Evolutionary conservation across 2,329 filamentous ascomycete species (phyloP).

Genomic region (Colletotrichum sp.): DNA sequence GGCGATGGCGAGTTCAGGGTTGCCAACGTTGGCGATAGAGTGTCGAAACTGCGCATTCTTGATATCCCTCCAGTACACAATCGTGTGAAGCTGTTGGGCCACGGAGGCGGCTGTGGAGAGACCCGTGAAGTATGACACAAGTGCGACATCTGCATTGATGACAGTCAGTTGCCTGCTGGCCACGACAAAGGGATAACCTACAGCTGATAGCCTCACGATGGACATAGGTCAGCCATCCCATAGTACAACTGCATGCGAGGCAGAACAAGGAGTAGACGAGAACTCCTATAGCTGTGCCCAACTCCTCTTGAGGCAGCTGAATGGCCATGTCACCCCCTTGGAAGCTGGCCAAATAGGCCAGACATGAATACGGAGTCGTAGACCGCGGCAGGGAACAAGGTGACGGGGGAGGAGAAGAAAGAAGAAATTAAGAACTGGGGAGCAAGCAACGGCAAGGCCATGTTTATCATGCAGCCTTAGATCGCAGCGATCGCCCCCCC

Average conservation of each 20-base stretch:
- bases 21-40: conserved; percentile 35
- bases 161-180: background rate
- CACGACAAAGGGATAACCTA: conserved; percentile 29
- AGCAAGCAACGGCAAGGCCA: conserved; percentile 9
- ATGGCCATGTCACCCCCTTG: conserved; percentile 35
- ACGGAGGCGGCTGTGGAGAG: conserved; percentile 43
- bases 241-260: conserved; percentile 32
- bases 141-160: conserved; percentile 40
- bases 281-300: conserved; percentile 35
- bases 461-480: conserved; percentile 22
- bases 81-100: conserved; percentile 47
- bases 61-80: conserved; percentile 42
- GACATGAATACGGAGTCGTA: conserved; percentile 14
- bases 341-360: background rate
- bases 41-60: conserved; percentile 43
- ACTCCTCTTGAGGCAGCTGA: conserved; percentile 37
- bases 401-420: background rate
- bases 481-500: background rate
- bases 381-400: conserved; percentile 7
- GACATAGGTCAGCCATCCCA: conserved; percentile 42
- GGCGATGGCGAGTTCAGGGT: conserved; percentile 46
- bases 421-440: conserved; percentile 12
- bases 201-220: conserved; percentile 47
- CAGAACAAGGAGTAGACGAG: conserved; percentile 41
- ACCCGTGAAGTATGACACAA: conserved; percentile 40